phyloP scores from a whole-genome alignment of 192 early-diverging fungal species.

The Helicostylum pulchrum region DNA sequence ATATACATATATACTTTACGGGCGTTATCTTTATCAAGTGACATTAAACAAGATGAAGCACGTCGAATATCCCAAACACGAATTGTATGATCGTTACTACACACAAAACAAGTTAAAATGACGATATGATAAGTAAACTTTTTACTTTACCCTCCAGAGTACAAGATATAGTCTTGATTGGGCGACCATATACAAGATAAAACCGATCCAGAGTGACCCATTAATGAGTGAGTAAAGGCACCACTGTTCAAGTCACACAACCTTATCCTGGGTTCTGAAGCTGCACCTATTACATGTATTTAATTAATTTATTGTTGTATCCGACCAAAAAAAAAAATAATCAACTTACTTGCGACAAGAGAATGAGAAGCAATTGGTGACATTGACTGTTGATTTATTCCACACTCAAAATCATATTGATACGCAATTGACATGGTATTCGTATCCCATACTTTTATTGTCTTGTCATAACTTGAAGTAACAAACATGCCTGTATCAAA shows the following conservation, averaged over 20 bases:
- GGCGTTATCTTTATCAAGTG: conserved; percentile 59
- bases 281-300: conserved; percentile 47
- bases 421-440: conserved; percentile 63
- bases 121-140: conserved; percentile 18
- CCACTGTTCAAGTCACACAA: conserved; percentile 77
- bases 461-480: conserved; percentile 72
- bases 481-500: conserved; percentile 84
- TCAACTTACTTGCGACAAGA: conserved; percentile 70
- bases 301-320: not conserved
- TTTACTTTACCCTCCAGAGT: conserved; percentile 61
- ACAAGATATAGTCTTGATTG: conserved; percentile 62
- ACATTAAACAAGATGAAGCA: conserved; percentile 59
- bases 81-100: conserved; percentile 61
- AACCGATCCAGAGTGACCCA: conserved; percentile 61
- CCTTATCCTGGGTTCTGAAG: conserved; percentile 62
- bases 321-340: not conserved
- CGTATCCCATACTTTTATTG: conserved; percentile 81
- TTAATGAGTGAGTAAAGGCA: conserved; percentile 49
- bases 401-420: conserved; percentile 64
- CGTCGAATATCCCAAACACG: conserved; percentile 87
- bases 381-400: conserved; percentile 68
- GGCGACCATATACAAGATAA: conserved; percentile 75
- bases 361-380: conserved; percentile 74
- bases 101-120: too few species aligned
- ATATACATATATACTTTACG: conserved; percentile 17